phyloP scores from a whole-genome alignment of 352 stramenopile genomes.

The Aphanomyces invadans region DNA sequence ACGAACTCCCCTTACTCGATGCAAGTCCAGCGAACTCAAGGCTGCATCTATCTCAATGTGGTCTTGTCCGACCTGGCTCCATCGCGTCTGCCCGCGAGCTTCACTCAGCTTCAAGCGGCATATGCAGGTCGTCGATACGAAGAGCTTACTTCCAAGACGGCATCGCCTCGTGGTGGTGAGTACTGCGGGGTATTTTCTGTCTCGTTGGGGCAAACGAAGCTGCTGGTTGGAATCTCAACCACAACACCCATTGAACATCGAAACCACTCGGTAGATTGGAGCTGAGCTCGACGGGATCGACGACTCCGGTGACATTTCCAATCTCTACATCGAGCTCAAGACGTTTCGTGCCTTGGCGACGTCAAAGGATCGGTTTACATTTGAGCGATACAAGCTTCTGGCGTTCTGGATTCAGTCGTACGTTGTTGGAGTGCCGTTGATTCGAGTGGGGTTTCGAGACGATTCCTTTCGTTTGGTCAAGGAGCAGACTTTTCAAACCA shows the following conservation, averaged over 20 bases:
- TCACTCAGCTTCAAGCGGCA: conserved; percentile 45
- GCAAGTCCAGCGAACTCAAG: conserved; percentile 41
- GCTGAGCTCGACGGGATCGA: conserved; percentile 64
- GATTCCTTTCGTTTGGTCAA: conserved; percentile 55
- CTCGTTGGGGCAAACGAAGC: conserved; percentile 38
- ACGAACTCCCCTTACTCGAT: conserved; percentile 63
- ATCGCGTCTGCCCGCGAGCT: conserved; percentile 39
- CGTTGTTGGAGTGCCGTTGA: conserved; percentile 54
- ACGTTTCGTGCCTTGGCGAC: conserved; percentile 47
- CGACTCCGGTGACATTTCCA: conserved; percentile 1
- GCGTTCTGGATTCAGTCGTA: conserved; percentile 84
- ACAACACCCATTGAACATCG: neutral
- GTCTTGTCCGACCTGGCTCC: conserved; percentile 28
- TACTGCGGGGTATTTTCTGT: conserved; percentile 64
- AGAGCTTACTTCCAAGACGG: conserved; percentile 38
- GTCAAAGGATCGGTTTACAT: conserved; percentile 60
- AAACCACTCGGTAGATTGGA: conserved; percentile 21
- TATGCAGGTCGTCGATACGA: conserved; percentile 72
- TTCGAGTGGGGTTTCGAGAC: conserved; percentile 65
- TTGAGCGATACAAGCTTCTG: conserved; percentile 71
- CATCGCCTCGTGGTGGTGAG: conserved; percentile 46
- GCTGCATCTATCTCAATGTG: conserved; percentile 60
- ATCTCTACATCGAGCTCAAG: conserved; percentile 70
- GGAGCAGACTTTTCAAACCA: conserved; percentile 55
- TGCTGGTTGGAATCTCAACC: too few relatives aligned